Evolutionary conservation across 345 rosid species (phyloP), one percentile per base, ranked within the genome.

Genomic region (Lumnitzera littorea): DNA sequence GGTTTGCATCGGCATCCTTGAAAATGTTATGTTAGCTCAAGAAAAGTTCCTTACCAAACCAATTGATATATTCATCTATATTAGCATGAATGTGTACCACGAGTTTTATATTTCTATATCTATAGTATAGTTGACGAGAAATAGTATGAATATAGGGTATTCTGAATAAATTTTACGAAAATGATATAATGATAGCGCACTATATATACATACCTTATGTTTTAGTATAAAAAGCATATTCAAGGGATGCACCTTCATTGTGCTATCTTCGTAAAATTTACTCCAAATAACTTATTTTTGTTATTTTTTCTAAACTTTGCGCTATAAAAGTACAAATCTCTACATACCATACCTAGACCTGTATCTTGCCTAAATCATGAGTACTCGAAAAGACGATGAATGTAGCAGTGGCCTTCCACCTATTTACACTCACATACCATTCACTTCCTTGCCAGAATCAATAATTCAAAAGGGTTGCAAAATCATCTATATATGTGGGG

Each of bases 71-170:
- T 13, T 60, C 29, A 23, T 60, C 13, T 48, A 36, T 53, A 60
- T 53, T 15, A 13, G 25, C 17, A 52, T 53, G 31, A 60, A 60
- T 10, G 50, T 53, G 63, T n/a, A n/a, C n/a, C n/a, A n/a, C n/a
- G n/a, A n/a, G n/a, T n/a, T n/a, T n/a, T n/a, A n/a, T n/a, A n/a
- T n/a, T n/a, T n/a, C n/a, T n/a, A n/a, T n/a, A n/a, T n/a, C n/a
- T n/a, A n/a, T n/a, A n/a, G n/a, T n/a, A n/a, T n/a, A n/a, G n/a
- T n/a, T n/a, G n/a, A n/a, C n/a, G n/a, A n/a, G n/a, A n/a, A n/a
- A n/a, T n/a, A n/a, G n/a, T n/a, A n/a, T n/a, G n/a, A n/a, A n/a
- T n/a, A n/a, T n/a, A n/a, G n/a, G n/a, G n/a, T n/a, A n/a, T n/a
- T n/a, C n/a, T n/a, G n/a, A n/a, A n/a, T n/a, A n/a, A n/a, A n/a